Conservation (phyloP, 2,329 filamentous ascomycete genomes). For the Periglandula ipomoeae region DNA sequence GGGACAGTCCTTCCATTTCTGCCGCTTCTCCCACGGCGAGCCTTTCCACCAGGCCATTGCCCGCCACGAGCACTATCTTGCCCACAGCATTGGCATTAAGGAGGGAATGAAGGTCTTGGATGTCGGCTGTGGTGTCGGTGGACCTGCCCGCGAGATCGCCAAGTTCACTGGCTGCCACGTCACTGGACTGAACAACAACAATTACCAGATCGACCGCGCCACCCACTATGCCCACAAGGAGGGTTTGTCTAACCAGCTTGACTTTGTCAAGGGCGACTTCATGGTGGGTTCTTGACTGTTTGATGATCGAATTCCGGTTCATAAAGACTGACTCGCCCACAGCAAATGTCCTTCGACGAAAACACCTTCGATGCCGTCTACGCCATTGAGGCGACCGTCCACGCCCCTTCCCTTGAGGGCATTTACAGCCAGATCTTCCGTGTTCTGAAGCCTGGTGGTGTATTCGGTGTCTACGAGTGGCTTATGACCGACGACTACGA, state of each 20-base stretch:
- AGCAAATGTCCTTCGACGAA: slow-evolving; percentile 82
- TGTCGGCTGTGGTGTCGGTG: slow-evolving; percentile 94
- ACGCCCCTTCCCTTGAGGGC: slow-evolving; percentile 81
- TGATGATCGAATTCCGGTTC: too few species aligned
- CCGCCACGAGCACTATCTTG: slow-evolving; percentile 96
- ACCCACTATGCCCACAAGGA: slow-evolving; percentile 75
- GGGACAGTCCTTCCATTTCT: slow-evolving; percentile 96
- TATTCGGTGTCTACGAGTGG: slow-evolving; percentile 98
- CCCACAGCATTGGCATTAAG: slow-evolving; percentile 76
- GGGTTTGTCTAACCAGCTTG: slow-evolving; percentile 67
- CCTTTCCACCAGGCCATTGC: slow-evolving; percentile 85
- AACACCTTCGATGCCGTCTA: slow-evolving; percentile 93
- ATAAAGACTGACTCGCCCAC: background rate
- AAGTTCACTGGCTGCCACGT: slow-evolving; percentile 89
- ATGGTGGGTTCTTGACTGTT: slow-evolving; percentile 51
- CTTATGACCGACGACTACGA: slow-evolving; percentile 96
- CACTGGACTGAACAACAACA: slow-evolving; percentile 95
- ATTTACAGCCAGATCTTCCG: slow-evolving; percentile 94
- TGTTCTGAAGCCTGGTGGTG: slow-evolving; percentile 88
- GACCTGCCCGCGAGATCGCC: slow-evolving; percentile 89
- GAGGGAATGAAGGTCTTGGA: slow-evolving; percentile 86
- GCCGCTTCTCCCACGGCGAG: slow-evolving; percentile 81
- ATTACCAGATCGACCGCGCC: slow-evolving; percentile 97
- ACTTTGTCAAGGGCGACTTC: slow-evolving; percentile 92
- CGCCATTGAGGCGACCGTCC: slow-evolving; percentile 93